Evolutionary conservation across 2,329 filamentous ascomycete species (phyloP), one percentile per base, ranked within the genome.

Genomic region (Eurotiales sp.): DNA sequence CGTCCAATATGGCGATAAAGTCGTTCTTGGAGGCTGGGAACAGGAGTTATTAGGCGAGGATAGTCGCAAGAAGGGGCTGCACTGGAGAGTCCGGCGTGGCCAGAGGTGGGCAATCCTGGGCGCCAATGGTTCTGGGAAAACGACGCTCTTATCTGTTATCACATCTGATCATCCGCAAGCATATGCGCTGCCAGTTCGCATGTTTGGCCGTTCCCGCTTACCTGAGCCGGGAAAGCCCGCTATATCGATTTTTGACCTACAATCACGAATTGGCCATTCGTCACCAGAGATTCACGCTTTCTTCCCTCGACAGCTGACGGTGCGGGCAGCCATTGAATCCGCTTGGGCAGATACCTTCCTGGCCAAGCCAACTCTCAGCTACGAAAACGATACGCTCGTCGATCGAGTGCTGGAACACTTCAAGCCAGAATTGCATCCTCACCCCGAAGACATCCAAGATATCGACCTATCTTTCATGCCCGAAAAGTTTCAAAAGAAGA

Each of bases 161-260:
- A 95, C 89, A 54, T 97, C 92, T 1, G 93, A 99, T 63, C 93
- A 99, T 61, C 93, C 93, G 0, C 92, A 97, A 68, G 85, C 91
- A 0, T 99, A 97, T 67, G 89, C 88, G 0, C 81, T 91, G 21
- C 91, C 92, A 0, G 86, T 99, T 55, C 86, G 82, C 59, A 77
- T 96, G 12, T 97, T 99, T 65, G 90, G 90, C 1, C 83, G 84
- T 19, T 86, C 86, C 50, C 83, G 93, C 17, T 77, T 96, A 0
- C 90, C 92, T 0, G 82, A 87, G 50, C 80, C 81, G 0, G 87
- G 86, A 0, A 67, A 81, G 49, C 79, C 80, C 0, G 90, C 89
- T 0, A 83, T 97, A 29, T 95, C 89, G 0, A 87, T 96, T 53
- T 97, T 95, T 77, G 91, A 97, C 56, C 83, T 99, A 7, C 93